Base-by-base conservation (phyloP, 2,329 filamentous ascomycete species). In the Aspergillus sp. region DNA sequence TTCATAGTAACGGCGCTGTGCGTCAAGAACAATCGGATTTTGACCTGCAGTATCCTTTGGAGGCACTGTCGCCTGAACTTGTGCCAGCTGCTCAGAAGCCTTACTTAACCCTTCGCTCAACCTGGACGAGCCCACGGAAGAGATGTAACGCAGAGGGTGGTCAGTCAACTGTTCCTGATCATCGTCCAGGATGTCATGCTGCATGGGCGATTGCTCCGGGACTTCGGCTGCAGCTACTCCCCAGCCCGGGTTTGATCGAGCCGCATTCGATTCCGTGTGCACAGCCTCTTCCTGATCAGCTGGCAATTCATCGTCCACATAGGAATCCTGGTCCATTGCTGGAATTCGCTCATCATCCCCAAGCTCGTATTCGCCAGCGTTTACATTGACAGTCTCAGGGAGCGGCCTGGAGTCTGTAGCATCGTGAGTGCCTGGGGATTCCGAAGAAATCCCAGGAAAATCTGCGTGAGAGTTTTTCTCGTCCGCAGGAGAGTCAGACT, bases 1-100 rank as follows among this genome's bases (percentile, higher is more conserved):
- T 53, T 88, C 85, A 57, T 89, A 90, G 66, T 91, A 91, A 49
- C 85, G 72, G 76, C 83, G 62, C 74, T 81, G 62, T 72, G 80
- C 69, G 75, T 79, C 74, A 69, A 84, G 66, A 71, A 84, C 51
- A 66, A 77, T 65, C 62, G 74, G 65, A 58, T 81, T 54, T 68
- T 81, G 54, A 64, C 75, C 72, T 23, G 73, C 71, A 1, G 84
- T 82, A 1, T 83, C 78, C 37, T 83, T 79, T 12, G 82, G 76
- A 17, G 83, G 80, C 37, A 85, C 73, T 23, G 82, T 83, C 46
- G 81, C 75, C 65, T 84, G 83, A n/a, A 83, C 83, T 46, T 74
- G 80, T 44, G 83, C 77, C 56, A 87, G 87, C 59, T 89, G 85
- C 32, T 83, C 77, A 45, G 85, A 85, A 5, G 87, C 88, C 62